phyloP scores from a whole-genome alignment of 163 green algal species.

The Scenedesmus sp. region DNA sequence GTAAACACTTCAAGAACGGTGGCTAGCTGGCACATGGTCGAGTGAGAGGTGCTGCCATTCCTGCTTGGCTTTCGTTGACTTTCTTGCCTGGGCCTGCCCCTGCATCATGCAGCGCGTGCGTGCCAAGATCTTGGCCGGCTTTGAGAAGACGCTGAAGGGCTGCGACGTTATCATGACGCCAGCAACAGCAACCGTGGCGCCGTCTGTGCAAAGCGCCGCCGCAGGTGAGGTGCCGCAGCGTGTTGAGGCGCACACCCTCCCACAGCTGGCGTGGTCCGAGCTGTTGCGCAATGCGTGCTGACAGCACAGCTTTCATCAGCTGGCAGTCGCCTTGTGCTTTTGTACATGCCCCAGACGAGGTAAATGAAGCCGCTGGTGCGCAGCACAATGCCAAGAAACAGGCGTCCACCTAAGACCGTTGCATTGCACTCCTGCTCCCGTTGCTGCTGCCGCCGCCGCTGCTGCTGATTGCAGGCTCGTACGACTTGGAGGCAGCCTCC shows the following conservation, averaged over 20 bases:
- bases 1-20: too few relatives aligned
- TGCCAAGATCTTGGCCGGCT: conserved; percentile 53
- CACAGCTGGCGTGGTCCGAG: too few relatives aligned
- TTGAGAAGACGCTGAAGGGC: conserved; percentile 54
- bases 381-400: too few relatives aligned
- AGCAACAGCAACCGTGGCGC: conserved; percentile 55
- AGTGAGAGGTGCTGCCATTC: not conserved
- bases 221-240: not conserved
- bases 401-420: too few relatives aligned
- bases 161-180: conserved; percentile 70
- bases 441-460: not conserved
- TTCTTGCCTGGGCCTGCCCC: not conserved
- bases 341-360: too few relatives aligned
- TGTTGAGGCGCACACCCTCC: too few relatives aligned
- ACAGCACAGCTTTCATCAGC: too few relatives aligned
- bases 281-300: too few relatives aligned
- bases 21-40: not conserved
- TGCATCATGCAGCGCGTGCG: conserved; percentile 61
- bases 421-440: too few relatives aligned
- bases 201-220: conserved; percentile 23
- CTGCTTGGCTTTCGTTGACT: not conserved
- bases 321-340: too few relatives aligned
- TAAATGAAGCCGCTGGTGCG: too few relatives aligned
- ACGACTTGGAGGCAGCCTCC: conserved; percentile 59
- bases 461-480: conserved; percentile 36